phyloP scores from a whole-genome alignment of 1,139 yeast species.

The Magnusiomyces tetraspermus region DNA sequence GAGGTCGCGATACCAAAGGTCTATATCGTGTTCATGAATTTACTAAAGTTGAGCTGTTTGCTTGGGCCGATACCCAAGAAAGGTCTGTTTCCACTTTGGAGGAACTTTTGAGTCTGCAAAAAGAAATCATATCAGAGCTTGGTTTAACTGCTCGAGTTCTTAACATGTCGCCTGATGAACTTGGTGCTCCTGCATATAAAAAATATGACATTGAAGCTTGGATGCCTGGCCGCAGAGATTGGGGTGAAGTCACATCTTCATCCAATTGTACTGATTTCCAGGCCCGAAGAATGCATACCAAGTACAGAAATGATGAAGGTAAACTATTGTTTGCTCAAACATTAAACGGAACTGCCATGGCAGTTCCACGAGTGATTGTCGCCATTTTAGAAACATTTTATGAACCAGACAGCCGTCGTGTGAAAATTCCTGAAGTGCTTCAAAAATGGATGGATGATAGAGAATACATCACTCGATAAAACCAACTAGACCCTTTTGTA shows the following conservation, averaged over 20 bases:
- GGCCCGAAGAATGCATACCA: slow-evolving; percentile 69
- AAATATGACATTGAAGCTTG: slow-evolving; percentile 94
- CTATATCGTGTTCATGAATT: slow-evolving; percentile 94
- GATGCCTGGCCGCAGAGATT: slow-evolving; percentile 93
- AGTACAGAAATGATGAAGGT: slow-evolving; percentile 32
- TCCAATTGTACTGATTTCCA: slow-evolving; percentile 94
- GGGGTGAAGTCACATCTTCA: slow-evolving; percentile 91
- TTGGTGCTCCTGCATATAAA: slow-evolving; percentile 88
- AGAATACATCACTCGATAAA: slow-evolving; percentile 20
- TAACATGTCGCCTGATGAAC: slow-evolving; percentile 81
- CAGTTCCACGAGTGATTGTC: slow-evolving; percentile 82
- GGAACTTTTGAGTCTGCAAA: slow-evolving; percentile 54
- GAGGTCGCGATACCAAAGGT: slow-evolving; percentile 89
- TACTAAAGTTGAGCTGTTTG: slow-evolving; percentile 90
- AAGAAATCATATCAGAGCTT: slow-evolving; percentile 49
- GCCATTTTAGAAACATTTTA: slow-evolving; percentile 83
- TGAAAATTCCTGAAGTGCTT: slow-evolving; percentile 60
- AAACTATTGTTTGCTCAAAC: slow-evolving; percentile 57
- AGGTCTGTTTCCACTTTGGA: slow-evolving; percentile 45
- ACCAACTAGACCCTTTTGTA: not conserved
- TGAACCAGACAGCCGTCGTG: slow-evolving; percentile 46
- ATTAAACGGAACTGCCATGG: slow-evolving; percentile 91
- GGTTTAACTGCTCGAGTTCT: slow-evolving; percentile 77
- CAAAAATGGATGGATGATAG: slow-evolving; percentile 34
- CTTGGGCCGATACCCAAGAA: slow-evolving; percentile 45